Evolutionary conservation across 129 eudicot genomes (phyloP), one percentile per base, ranked within the genome.

Genomic region (Chrysanthemum seticuspe): DNA sequence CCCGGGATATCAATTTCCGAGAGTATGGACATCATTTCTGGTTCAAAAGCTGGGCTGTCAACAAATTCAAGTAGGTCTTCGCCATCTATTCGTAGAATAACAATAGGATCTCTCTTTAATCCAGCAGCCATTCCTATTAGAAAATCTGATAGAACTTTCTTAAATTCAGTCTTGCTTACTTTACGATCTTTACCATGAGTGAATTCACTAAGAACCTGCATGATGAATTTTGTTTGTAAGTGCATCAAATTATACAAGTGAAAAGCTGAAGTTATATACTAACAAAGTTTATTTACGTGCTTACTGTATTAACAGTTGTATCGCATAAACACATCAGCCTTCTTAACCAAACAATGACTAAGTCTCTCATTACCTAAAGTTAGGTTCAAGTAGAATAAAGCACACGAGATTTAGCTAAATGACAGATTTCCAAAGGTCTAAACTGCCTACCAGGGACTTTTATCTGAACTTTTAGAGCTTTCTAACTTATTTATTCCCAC

Each of bases 51-150:
- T 2, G 94, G 87, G 62, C 90, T 73, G 0, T 71, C 54, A 31
- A 94, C 75, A 75, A 86, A 94, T 57, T 88, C 97, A 45, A 73
- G 76, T 13, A 94, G 85, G 58, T 94, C 97, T 63, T 88, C 97
- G 31, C 99, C 99, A 65, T 94, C 99, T 15, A 94, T 90, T 16
- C 99, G 96, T 64, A 94, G 91, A 68, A 94, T 90, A 58, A 90
- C 94, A 59, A 90, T 84, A 2, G 99, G 97, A 45, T 94, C 96
- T 45, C 99, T 86, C 84, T 94, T 90, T 50, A 94, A 78, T 19
- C 99, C 99, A 63, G 93, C 87, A 73, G 99, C 97, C 99, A 94
- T 90, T 82, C 99, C 97, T 74, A 94, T 31, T 15, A 93, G 85
- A 80, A 93, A 80, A 80, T 93, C 98, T 65, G 98, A 90, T 29